phyloP scores from a whole-genome alignment of 2,329 filamentous ascomycete genomes.

The Albifimbria verrucaria region DNA sequence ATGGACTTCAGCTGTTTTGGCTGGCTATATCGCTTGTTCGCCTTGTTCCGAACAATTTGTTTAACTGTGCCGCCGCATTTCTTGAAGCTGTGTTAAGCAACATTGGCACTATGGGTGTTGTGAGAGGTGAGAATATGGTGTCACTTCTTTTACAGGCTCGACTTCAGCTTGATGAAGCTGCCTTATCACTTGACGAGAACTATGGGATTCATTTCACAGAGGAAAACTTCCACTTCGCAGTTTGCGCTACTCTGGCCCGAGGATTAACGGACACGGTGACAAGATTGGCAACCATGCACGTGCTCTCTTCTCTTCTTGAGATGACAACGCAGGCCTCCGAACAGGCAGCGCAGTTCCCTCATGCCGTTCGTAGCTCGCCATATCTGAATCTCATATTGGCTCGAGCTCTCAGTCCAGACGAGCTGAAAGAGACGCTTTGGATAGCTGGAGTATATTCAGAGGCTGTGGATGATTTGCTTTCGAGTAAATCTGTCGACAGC shows the following conservation, averaged over 20 bases:
- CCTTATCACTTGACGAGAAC: constrained; percentile 58
- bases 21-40: constrained; percentile 64
- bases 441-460: constrained; percentile 50
- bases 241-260: constrained; percentile 61
- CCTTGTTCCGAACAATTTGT: constrained; percentile 58
- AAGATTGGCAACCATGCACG: constrained; percentile 54
- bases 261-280: constrained; percentile 62
- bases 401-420: constrained; percentile 53
- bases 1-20: constrained; percentile 69
- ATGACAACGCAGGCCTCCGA: constrained; percentile 21
- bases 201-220: constrained; percentile 63
- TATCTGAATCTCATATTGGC: constrained; percentile 60
- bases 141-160: constrained; percentile 59
- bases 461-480: constrained; percentile 22
- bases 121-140: constrained; percentile 58
- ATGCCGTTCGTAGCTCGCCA: constrained; percentile 40
- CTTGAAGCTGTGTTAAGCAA: constrained; percentile 63
- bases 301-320: constrained; percentile 58
- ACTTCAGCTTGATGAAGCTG: constrained; percentile 58
- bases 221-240: constrained; percentile 65
- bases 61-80: constrained; percentile 64
- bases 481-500: constrained; percentile 20
- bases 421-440: constrained; percentile 62
- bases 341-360: constrained; percentile 7
- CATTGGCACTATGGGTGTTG: constrained; percentile 58